Base-by-base conservation (phyloP, 192 early-diverging fungal genomes). In the Rhizoclosmatium globosum region DNA sequence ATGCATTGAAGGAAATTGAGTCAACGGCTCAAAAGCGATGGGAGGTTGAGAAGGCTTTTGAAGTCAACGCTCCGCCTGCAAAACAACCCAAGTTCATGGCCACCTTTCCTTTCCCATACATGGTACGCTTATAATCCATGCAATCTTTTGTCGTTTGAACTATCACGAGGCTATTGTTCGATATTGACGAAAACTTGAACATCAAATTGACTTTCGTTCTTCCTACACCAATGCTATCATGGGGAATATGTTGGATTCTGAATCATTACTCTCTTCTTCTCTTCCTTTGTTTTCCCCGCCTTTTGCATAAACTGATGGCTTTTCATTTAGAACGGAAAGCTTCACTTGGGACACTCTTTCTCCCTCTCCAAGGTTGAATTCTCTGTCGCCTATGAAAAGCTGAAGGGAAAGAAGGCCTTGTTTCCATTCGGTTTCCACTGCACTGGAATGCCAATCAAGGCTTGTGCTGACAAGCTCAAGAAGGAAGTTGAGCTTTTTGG, bases 361-460 rank as follows among this genome's bases (percentile, higher is more conserved):
- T 94, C 97, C 2, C 68, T 98, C 47, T 95, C 96, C 60, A 99
- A 99, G 82, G 89, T 95, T 62, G 98, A 99, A 82, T 98, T 98
- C 85, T 93, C 94, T n/a, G 89, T 91, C 21, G 95, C 95, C 53
- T 99, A 96, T 87, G 92, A 98, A 78, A 91, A 96, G 71, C 85
- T 99, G 74, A 89, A 95, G 85, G 98, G 98, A 45, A 98, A 96
- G 89, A 85, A 90, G 17, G 94, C 91, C 58, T 89, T 98, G 68
- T 95, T 98, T 66, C 98, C 98, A 31, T 93, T 97, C 79, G 97
- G 97, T 45, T 99, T 98, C 92, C 98, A 99, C 78, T 94, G 93
- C 64, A 98, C 98, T 7, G 98, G 98, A 56, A 99, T 99, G 98
- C 98, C 98, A 42, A 99, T 99, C 88, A 97, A 95, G 90, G 94